A percentile compares a stretch with the other conserved stretches of the same genome.
Evolutionary conservation across 2,329 filamentous ascomycete species (phyloP).

Genomic region (Karstenula rhodostoma): DNA sequence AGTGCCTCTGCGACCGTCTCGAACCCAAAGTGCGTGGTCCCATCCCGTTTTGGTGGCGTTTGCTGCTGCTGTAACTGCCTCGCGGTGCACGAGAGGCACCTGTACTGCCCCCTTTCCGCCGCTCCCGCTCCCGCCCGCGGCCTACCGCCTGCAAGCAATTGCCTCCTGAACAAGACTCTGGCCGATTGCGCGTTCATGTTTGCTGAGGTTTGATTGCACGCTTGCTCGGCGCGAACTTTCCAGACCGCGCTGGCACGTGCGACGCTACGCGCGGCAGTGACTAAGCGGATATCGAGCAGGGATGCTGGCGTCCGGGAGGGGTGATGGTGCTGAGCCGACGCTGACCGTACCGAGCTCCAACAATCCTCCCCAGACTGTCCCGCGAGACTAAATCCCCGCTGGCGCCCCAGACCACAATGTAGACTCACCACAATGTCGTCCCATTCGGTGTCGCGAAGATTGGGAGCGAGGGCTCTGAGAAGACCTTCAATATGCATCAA

Average conservation of each 20-base stretch:
- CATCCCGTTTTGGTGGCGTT: conserved; percentile 47
- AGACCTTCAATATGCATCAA: conserved; percentile 24
- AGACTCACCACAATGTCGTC: conserved; percentile 45
- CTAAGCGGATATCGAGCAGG: conserved; percentile 20
- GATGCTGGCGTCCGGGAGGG: neutral
- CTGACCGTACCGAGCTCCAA: conserved; percentile 38
- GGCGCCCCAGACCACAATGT: conserved; percentile 28
- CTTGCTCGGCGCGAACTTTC: conserved; percentile 23
- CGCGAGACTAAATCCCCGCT: conserved; percentile 31
- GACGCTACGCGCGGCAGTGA: conserved; percentile 21
- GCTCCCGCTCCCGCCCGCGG: conserved; percentile 18
- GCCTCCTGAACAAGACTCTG: conserved; percentile 36
- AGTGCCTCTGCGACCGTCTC: conserved; percentile 81
- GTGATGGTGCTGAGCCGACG: conserved; percentile 33
- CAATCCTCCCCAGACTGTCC: conserved; percentile 30
- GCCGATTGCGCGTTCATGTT: conserved; percentile 40
- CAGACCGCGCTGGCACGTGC: conserved; percentile 40
- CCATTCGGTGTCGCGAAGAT: conserved; percentile 38
- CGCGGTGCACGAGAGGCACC: conserved; percentile 61
- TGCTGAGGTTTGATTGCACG: conserved; percentile 17
- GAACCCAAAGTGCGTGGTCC: conserved; percentile 89
- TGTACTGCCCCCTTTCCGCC: conserved; percentile 45
- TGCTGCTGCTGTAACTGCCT: conserved; percentile 50
- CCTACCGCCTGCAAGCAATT: conserved; percentile 37
- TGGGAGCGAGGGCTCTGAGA: conserved; percentile 28